Evolutionary conservation across 306 rosid genomes (phyloP).

Genomic region (Carpinus viminea): DNA sequence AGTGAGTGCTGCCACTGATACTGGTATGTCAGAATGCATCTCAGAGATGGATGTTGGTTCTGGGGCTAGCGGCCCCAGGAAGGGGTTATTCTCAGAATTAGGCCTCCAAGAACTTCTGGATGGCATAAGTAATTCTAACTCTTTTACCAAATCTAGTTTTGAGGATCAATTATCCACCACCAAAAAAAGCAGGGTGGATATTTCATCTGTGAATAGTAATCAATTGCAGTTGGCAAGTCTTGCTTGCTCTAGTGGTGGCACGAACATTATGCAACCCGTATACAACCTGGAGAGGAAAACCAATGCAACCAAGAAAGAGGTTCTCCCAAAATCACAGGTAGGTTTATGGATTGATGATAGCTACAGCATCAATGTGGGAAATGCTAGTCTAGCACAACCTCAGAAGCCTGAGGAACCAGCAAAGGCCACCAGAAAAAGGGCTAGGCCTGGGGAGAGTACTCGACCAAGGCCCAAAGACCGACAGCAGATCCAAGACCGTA

Average conservation of each 20-base stretch:
- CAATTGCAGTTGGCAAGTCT: constrained; percentile 35
- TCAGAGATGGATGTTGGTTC: constrained; percentile 44
- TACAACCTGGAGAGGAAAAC: constrained; percentile 33
- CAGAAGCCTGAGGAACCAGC: constrained; percentile 54
- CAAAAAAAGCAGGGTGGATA: constrained; percentile 42
- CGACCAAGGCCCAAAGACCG: constrained; percentile 95
- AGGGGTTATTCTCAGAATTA: constrained; percentile 68
- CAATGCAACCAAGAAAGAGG: constrained; percentile 44
- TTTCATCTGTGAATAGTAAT: constrained; percentile 38
- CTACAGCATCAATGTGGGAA: constrained; percentile 47
- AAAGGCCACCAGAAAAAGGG: constrained; percentile 59
- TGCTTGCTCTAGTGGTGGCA: constrained; percentile 25
- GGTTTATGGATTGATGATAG: constrained; percentile 61
- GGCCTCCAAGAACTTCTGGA: constrained; percentile 66
- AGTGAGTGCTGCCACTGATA: constrained; percentile 29
- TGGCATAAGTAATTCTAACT: constrained; percentile 39
- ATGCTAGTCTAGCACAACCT: constrained; percentile 29
- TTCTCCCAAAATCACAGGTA: constrained; percentile 50
- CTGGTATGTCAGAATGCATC: constrained; percentile 39
- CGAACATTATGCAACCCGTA: constrained; percentile 33
- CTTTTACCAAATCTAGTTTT: constrained; percentile 36
- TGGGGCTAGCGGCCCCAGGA: constrained; percentile 30
- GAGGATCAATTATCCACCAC: constrained; percentile 43
- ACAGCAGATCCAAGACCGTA: constrained; percentile 92
- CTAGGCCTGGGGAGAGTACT: constrained; percentile 73